Evolutionary conservation across 2,329 filamentous ascomycete species (phyloP).

Genomic region (Aspergillus novofumigatus): DNA sequence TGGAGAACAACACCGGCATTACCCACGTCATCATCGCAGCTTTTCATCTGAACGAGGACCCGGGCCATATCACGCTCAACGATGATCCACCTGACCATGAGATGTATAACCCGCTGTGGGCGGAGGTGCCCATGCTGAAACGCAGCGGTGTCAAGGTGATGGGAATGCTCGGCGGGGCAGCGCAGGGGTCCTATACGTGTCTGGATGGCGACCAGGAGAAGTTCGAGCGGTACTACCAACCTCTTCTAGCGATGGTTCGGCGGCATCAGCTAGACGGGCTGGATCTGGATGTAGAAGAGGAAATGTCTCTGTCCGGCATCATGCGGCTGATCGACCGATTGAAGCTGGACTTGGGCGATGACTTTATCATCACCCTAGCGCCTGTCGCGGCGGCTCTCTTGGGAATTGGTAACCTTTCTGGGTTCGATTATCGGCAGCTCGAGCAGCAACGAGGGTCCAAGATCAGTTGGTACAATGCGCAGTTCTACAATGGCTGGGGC

Average conservation of each 20-base stretch:
- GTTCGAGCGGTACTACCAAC: constrained; percentile 71
- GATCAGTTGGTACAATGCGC: constrained; percentile 82
- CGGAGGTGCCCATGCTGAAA: constrained; percentile 69
- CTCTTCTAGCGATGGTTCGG: constrained; percentile 62
- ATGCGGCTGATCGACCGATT: constrained; percentile 65
- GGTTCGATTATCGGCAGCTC: constrained; percentile 74
- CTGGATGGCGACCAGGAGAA: constrained; percentile 54
- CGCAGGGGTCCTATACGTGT: constrained; percentile 65
- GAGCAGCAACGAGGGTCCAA: constrained; percentile 62
- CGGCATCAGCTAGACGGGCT: constrained; percentile 62
- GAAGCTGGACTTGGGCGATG: constrained; percentile 45
- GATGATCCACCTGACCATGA: constrained; percentile 67
- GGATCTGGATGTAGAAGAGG: constrained; percentile 77
- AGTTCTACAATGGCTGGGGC: constrained; percentile 93
- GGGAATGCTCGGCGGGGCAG: constrained; percentile 84
- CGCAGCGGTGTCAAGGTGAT: constrained; percentile 72
- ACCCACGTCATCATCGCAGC: constrained; percentile 87
- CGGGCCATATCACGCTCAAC: constrained; percentile 70
- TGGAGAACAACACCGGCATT: constrained; percentile 56
- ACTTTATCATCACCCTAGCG: constrained; percentile 74
- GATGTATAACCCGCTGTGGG: constrained; percentile 70
- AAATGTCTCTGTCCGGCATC: constrained; percentile 63
- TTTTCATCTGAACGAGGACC: constrained; percentile 71
- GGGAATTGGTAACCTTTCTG: constrained; percentile 61
- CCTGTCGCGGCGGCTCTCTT: constrained; percentile 75